A percentile compares a stretch with the other conserved stretches of the same genome.
phyloP scores from a whole-genome alignment of 2,329 filamentous ascomycete species.

The Bisporella sp. region DNA sequence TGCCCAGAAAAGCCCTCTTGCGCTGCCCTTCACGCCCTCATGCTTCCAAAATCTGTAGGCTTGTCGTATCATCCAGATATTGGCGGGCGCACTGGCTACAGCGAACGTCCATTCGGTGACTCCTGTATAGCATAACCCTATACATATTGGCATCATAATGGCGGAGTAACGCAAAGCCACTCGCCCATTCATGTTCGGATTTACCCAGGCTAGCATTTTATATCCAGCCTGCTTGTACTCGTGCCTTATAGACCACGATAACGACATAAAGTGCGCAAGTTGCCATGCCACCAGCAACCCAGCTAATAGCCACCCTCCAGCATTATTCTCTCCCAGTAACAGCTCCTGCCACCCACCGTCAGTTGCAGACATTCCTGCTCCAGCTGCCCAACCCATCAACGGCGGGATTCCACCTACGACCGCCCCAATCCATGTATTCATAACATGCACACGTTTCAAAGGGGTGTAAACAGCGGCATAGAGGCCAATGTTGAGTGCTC shows the following conservation, averaged over 20 bases:
- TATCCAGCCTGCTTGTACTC: slow-evolving; percentile 73
- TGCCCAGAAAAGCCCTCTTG: slow-evolving; percentile 88
- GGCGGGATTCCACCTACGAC: slow-evolving; percentile 90
- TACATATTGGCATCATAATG: slow-evolving; percentile 78
- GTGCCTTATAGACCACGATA: slow-evolving; percentile 81
- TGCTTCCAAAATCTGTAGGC: slow-evolving; percentile 75
- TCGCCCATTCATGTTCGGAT: slow-evolving; percentile 76
- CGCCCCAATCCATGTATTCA: slow-evolving; percentile 95
- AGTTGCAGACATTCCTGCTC: slow-evolving; percentile 79
- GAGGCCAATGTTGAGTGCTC: slow-evolving; percentile 75
- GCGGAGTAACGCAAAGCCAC: slow-evolving; percentile 85
- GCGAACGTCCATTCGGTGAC: slow-evolving; percentile 85
- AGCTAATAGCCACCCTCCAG: slow-evolving; percentile 85
- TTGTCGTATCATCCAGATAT: slow-evolving; percentile 76
- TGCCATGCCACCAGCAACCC: slow-evolving; percentile 89
- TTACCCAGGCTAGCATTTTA: slow-evolving; percentile 76
- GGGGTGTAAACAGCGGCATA: slow-evolving; percentile 94
- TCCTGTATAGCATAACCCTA: slow-evolving; percentile 68
- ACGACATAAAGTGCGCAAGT: slow-evolving; percentile 95
- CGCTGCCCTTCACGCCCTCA: slow-evolving; percentile 72
- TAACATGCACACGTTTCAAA: slow-evolving; percentile 74
- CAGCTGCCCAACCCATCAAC: slow-evolving; percentile 96
- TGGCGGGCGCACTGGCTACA: slow-evolving; percentile 71
- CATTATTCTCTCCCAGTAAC: slow-evolving; percentile 59
- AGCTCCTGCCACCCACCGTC: slow-evolving; percentile 72